phyloP scores from a whole-genome alignment of 768 basidiomycete genomes.

The Lentinula guzmanii region DNA sequence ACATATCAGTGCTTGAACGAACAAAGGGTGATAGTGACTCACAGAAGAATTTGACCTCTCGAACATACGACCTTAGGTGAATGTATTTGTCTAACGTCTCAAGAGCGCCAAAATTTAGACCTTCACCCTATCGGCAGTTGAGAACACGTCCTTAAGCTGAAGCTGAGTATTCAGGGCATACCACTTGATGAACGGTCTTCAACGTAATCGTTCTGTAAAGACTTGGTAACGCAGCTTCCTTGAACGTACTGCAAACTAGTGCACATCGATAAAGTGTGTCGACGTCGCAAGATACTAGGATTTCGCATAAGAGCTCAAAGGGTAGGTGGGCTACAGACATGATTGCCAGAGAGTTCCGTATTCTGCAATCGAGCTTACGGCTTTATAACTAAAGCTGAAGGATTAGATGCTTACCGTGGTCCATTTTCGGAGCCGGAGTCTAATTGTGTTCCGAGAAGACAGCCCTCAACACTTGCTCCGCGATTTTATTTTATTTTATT shows the following conservation, averaged over 20 bases:
- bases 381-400: neutral
- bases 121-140: neutral
- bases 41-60: slow-evolving; percentile 3
- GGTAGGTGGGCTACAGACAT: neutral
- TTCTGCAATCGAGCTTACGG: neutral
- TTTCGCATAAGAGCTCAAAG: neutral
- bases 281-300: neutral
- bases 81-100: slow-evolving; percentile 3
- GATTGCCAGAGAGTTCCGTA: too few species aligned
- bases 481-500: too few species aligned
- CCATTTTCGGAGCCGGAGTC: neutral
- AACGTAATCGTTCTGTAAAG: slow-evolving; percentile 1
- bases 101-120: neutral
- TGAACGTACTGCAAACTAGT: neutral
- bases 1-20: neutral
- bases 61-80: slow-evolving; percentile 2
- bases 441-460: too few species aligned
- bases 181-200: neutral
- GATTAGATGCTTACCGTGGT: neutral
- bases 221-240: slow-evolving; percentile 1
- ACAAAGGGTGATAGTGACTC: neutral
- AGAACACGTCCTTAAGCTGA: neutral
- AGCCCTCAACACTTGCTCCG: too few species aligned
- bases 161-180: neutral
- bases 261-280: neutral